phyloP scores from a whole-genome alignment of 495 filamentous ascomycete species.

The Sabuloglossum arenarium region DNA sequence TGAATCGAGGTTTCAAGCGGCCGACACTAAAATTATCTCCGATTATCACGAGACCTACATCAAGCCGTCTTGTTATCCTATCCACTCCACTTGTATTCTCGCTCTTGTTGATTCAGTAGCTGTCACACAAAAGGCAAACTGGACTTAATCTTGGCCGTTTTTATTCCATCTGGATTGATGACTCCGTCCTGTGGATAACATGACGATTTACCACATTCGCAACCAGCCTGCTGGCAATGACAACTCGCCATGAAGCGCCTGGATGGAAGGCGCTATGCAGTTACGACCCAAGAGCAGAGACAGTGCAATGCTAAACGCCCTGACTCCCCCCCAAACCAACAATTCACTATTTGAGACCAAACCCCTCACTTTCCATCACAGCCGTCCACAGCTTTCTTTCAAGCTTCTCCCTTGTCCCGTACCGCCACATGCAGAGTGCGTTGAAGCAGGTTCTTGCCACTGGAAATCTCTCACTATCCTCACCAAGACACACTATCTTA shows the following conservation, averaged over 20 bases:
- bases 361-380: slow-evolving; percentile 78
- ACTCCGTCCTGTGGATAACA: no score
- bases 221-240: neutral
- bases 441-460: slow-evolving; percentile 89
- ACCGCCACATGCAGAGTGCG: slow-evolving; percentile 55
- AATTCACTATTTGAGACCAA: slow-evolving; percentile 55
- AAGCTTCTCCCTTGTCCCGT: slow-evolving; percentile 38
- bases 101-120: neutral
- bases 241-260: neutral
- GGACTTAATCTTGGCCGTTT: neutral
- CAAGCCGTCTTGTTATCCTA: no score
- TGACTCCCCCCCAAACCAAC: neutral
- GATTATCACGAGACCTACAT: no score
- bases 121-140: neutral
- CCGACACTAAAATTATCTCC: no score
- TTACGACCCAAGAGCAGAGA: neutral
- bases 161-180: neutral
- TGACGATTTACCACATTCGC: neutral
- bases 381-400: slow-evolving; percentile 65
- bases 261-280: neutral
- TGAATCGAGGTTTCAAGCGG: no score
- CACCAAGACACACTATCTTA: slow-evolving; percentile 50
- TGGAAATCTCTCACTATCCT: slow-evolving; percentile 56
- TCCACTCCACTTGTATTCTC: neutral
- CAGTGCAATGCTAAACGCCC: neutral